phyloP scores from a whole-genome alignment of 2,329 filamentous ascomycete species.

The Apiospora saccharicola region DNA sequence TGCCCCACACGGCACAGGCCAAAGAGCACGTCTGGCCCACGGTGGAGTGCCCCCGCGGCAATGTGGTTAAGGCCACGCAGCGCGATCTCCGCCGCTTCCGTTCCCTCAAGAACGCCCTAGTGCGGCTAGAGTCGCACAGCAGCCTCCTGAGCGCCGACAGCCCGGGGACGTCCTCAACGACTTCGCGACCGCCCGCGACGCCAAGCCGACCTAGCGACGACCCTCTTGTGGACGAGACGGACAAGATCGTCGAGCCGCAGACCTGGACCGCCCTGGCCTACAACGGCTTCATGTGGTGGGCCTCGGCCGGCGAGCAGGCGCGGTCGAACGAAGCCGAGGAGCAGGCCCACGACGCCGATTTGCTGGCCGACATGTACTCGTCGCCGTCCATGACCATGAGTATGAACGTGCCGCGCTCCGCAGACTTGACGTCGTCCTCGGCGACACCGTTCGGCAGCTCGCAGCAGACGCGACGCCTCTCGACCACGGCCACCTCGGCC shows the following conservation, averaged over 20 bases:
- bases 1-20: constrained; percentile 63
- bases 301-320: constrained; percentile 78
- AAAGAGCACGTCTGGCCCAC: constrained; percentile 76
- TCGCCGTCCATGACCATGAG: constrained; percentile 38
- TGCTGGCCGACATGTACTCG: constrained; percentile 61
- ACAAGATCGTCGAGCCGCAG: constrained; percentile 66
- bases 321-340: constrained; percentile 68
- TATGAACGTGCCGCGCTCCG: constrained; percentile 42
- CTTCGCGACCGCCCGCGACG: constrained; percentile 33
- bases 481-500: constrained; percentile 33
- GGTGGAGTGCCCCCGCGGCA: constrained; percentile 71
- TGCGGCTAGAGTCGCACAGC: constrained; percentile 47
- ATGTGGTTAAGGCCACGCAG: constrained; percentile 82
- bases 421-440: constrained; percentile 39
- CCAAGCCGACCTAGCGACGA: constrained; percentile 42
- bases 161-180: constrained; percentile 33
- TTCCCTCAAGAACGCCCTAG: constrained; percentile 70
- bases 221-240: constrained; percentile 54
- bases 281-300: constrained; percentile 89
- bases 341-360: constrained; percentile 58
- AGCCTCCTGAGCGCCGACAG: constrained; percentile 26
- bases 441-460: constrained; percentile 53
- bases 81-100: constrained; percentile 85
- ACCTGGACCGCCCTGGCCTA: constrained; percentile 81
- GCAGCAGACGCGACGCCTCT: constrained; percentile 48